Evolutionary conservation across 2,329 filamentous ascomycete genomes (phyloP).

Genomic region (Neofusicoccum umdonicola): DNA sequence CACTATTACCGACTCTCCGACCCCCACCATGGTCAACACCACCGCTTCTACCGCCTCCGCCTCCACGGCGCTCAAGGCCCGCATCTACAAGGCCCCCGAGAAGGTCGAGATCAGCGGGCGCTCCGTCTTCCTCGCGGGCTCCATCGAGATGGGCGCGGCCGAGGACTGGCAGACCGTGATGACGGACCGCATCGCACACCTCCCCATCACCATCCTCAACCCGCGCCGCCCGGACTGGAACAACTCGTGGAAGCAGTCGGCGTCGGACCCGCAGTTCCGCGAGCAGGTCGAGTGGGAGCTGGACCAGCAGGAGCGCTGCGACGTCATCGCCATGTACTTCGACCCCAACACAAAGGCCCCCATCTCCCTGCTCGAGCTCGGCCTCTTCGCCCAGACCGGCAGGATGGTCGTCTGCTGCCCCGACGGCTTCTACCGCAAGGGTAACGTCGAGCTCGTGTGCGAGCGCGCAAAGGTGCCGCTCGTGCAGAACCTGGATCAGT

Average conservation of each 20-base stretch:
- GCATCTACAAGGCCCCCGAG: slow-evolving; percentile 22
- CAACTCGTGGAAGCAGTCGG: slow-evolving; percentile 50
- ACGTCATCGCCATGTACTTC: slow-evolving; percentile 59
- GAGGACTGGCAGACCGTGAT: slow-evolving; percentile 55
- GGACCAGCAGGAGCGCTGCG: slow-evolving; percentile 52
- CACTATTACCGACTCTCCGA: not conserved
- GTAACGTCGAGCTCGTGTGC: slow-evolving; percentile 61
- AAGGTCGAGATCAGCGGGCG: slow-evolving; percentile 23
- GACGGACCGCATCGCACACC: slow-evolving; percentile 31
- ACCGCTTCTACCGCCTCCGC: slow-evolving; percentile 23
- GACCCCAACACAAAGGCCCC: slow-evolving; percentile 53
- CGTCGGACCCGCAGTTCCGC: slow-evolving; percentile 43
- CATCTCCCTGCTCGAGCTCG: slow-evolving; percentile 61
- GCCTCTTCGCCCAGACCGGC: slow-evolving; percentile 47
- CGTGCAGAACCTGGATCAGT: slow-evolving; percentile 42
- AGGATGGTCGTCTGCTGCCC: slow-evolving; percentile 56
- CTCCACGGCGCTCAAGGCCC: slow-evolving; percentile 16
- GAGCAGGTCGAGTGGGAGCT: slow-evolving; percentile 64
- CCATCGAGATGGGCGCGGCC: slow-evolving; percentile 46
- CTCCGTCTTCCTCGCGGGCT: slow-evolving; percentile 59
- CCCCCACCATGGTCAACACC: slow-evolving; percentile 9
- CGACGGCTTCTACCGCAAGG: slow-evolving; percentile 55
- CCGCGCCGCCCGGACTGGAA: slow-evolving; percentile 60
- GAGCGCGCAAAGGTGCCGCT: slow-evolving; percentile 46
- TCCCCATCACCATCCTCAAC: slow-evolving; percentile 57